These are phyloP conservation scores for Eimeria sp. DNA, from an alignment of 169 alveolate species.

Conservation along the genomic window DNA sequence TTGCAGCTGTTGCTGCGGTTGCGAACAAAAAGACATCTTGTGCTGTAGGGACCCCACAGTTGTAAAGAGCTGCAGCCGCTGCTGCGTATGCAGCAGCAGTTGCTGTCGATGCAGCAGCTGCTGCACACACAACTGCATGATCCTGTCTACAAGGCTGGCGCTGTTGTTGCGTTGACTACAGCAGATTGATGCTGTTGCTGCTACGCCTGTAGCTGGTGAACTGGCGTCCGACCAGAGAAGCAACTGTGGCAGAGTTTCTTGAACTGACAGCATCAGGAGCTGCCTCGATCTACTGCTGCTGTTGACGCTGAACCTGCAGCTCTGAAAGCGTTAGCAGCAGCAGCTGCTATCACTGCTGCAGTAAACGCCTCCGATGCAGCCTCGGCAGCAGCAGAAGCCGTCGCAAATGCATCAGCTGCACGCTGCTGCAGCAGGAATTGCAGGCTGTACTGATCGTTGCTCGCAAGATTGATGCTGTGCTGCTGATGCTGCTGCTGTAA, in stretches of 20 bases:
- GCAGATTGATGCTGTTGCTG: background rate
- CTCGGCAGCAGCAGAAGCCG: slow-evolving; percentile 10
- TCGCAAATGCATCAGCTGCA: slow-evolving; percentile 39
- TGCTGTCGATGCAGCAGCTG: slow-evolving; percentile 31
- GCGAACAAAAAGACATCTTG: background rate
- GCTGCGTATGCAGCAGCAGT: background rate
- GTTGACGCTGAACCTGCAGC: background rate
- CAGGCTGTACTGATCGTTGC: slow-evolving; percentile 9
- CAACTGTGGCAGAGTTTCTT: background rate
- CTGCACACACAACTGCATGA: background rate
- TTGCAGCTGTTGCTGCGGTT: slow-evolving; percentile 1
- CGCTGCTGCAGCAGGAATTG: background rate
- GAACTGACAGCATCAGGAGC: background rate
- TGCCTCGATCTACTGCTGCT: slow-evolving; percentile 13
- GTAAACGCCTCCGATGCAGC: slow-evolving; percentile 11
- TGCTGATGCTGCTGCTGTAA: slow-evolving; percentile 18
- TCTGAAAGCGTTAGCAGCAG: slow-evolving; percentile 11
- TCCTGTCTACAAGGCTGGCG: background rate
- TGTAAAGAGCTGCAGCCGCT: background rate
- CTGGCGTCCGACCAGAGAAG: background rate
- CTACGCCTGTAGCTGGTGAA: too few species aligned
- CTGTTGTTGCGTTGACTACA: background rate
- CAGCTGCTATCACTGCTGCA: slow-evolving; percentile 44
- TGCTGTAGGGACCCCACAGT: background rate
- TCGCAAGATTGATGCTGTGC: background rate